These are phyloP conservation scores for Phytomonas sp. DNA, from an alignment of 208 protist genomes.

Conservation along the genomic window DNA sequence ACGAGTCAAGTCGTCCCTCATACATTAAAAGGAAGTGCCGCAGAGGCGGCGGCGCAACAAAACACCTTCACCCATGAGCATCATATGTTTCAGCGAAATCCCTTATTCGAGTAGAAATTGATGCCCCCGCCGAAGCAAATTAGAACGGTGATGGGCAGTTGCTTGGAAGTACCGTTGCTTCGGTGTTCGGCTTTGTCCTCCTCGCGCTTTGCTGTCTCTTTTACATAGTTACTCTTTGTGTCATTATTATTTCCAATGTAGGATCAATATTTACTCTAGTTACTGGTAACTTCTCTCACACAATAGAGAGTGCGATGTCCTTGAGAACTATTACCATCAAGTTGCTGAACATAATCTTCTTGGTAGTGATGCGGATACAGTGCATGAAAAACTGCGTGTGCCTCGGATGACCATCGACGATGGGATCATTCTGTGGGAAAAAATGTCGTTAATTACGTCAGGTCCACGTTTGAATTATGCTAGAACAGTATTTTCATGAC, in stretches of 20 bases:
- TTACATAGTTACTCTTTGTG: constrained; percentile 89
- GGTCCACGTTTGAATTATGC: constrained; percentile 86
- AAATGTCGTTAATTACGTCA: constrained; percentile 83
- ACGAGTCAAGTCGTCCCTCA: neutral
- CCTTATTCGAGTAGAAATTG: neutral
- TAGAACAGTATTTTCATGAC: constrained; percentile 76
- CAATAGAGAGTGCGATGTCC: constrained; percentile 92
- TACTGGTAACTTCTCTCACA: constrained; percentile 89
- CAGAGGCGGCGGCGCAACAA: neutral
- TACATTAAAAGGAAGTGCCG: neutral
- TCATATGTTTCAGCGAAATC: neutral
- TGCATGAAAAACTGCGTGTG: constrained; percentile 23
- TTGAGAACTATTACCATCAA: constrained; percentile 77
- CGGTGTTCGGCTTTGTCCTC: constrained; percentile 29
- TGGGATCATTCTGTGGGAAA: no score
- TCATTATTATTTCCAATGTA: constrained; percentile 89
- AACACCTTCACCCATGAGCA: neutral
- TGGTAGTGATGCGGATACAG: constrained; percentile 59
- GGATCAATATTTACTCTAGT: constrained; percentile 89
- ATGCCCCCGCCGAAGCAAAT: neutral
- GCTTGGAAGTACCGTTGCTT: constrained; percentile 17
- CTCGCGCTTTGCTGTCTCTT: constrained; percentile 80
- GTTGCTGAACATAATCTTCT: constrained; percentile 78
- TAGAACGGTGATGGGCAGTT: constrained; percentile 13
- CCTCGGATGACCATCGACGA: constrained; percentile 26